Conservation (phyloP, 768 basidiomycete species). For the Russula sp. region DNA sequence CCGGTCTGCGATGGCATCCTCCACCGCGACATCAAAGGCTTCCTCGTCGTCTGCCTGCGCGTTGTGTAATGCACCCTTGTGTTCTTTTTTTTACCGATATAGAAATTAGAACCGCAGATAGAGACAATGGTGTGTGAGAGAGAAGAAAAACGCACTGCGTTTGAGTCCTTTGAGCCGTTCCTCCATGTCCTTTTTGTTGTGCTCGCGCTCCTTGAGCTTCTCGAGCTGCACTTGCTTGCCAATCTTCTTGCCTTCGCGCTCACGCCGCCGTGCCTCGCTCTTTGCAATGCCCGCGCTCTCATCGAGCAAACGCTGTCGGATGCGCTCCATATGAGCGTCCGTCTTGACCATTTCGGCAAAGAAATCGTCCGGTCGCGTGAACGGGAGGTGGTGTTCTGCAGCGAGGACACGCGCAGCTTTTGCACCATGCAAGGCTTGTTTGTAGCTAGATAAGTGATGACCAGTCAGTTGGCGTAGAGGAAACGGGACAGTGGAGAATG, state of each 20-base stretch:
- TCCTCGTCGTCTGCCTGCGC: constrained; percentile 55
- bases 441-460: constrained; percentile 63
- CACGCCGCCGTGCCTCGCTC: constrained; percentile 85
- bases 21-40: constrained; percentile 85
- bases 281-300: constrained; percentile 87
- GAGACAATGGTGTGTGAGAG: not conserved
- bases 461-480: not conserved
- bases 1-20: constrained; percentile 79
- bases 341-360: constrained; percentile 99
- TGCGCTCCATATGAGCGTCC: constrained; percentile 96
- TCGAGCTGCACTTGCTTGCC: constrained; percentile 97
- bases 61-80: constrained; percentile 76
- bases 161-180: constrained; percentile 84
- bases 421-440: constrained; percentile 87
- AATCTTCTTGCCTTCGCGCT: constrained; percentile 95
- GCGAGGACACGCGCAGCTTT: constrained; percentile 73
- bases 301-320: constrained; percentile 85
- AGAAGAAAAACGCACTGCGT: constrained; percentile 59
- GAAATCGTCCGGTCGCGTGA: constrained; percentile 89
- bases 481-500: not conserved
- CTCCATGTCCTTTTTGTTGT: constrained; percentile 87
- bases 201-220: constrained; percentile 87
- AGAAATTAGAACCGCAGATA: constrained; percentile 4
- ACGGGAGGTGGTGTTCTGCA: constrained; percentile 73
- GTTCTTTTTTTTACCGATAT: constrained; percentile 50